Evolutionary conservation across 768 basidiomycete genomes (phyloP).

Genomic region (Rhodotorula sphaerocarpa): DNA sequence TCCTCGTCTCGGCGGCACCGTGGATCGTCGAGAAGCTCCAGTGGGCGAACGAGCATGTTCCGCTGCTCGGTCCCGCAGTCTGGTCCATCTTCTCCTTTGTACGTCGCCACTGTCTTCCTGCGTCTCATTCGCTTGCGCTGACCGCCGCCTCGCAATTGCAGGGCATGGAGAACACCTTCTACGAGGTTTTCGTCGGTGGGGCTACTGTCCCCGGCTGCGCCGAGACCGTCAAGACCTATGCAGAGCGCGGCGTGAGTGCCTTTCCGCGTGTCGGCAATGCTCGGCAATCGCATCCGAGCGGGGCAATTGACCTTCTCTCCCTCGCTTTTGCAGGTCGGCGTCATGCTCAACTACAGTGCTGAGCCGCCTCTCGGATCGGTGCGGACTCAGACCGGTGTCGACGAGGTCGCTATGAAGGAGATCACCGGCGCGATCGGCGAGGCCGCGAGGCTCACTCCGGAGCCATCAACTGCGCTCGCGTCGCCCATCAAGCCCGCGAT

Average conservation of each 20-base stretch:
- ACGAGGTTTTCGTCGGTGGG: constrained; percentile 34
- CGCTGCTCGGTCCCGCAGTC: constrained; percentile 22
- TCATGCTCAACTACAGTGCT: constrained; percentile 38
- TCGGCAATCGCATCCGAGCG: too few species aligned
- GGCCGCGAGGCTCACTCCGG: constrained; percentile 23
- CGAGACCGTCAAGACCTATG: constrained; percentile 7
- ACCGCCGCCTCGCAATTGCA: neutral
- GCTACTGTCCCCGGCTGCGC: constrained; percentile 29
- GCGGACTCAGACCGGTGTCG: constrained; percentile 11
- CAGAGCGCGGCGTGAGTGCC: constrained; percentile 14
- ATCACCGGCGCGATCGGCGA: constrained; percentile 21
- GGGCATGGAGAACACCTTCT: constrained; percentile 38
- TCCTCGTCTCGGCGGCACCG: constrained; percentile 28
- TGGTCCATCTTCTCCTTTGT: constrained; percentile 29
- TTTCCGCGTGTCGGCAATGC: neutral
- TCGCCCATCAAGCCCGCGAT: constrained; percentile 29
- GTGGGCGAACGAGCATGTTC: constrained; percentile 29
- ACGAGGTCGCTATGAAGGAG: constrained; percentile 22
- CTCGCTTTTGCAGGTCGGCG: constrained; percentile 21
- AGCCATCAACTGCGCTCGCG: neutral
- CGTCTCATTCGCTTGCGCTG: neutral
- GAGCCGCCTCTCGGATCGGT: constrained; percentile 28
- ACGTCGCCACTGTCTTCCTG: neutral
- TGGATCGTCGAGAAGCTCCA: constrained; percentile 30
- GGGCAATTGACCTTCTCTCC: neutral